A percentile compares a stretch with the other conserved stretches of the same genome.
phyloP scores from a whole-genome alignment of 2,329 filamentous ascomycete genomes.

The Spiromastix sp. region DNA sequence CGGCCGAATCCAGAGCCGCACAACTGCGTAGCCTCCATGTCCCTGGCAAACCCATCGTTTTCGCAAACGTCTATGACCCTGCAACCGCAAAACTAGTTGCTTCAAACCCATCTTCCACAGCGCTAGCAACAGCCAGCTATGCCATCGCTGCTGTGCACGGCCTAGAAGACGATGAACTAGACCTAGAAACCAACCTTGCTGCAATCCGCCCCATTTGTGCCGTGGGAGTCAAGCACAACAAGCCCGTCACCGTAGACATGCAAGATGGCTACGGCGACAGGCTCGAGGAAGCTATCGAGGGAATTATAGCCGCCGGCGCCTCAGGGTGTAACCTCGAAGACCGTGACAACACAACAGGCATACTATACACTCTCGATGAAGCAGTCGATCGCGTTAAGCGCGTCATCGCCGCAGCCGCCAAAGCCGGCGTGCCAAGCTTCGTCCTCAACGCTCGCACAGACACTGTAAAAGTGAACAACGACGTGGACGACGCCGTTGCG shows the following conservation, averaged over 20 bases:
- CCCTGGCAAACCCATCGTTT: slow-evolving; percentile 41
- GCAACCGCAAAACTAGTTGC: slow-evolving; percentile 37
- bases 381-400: slow-evolving; percentile 39
- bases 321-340: slow-evolving; percentile 54
- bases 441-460: slow-evolving; percentile 51
- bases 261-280: slow-evolving; percentile 49
- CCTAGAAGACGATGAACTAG: slow-evolving; percentile 39
- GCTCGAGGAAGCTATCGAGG: slow-evolving; percentile 36
- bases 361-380: slow-evolving; percentile 32
- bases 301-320: slow-evolving; percentile 41
- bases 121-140: slow-evolving; percentile 43
- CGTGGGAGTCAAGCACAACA: slow-evolving; percentile 28
- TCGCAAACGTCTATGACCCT: slow-evolving; percentile 47
- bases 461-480: slow-evolving; percentile 31
- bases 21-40: slow-evolving; percentile 33
- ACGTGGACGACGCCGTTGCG: slow-evolving; percentile 40
- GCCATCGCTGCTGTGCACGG: slow-evolving; percentile 40
- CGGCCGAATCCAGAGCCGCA: slow-evolving; percentile 8
- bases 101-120: slow-evolving; percentile 21
- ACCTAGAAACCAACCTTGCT: slow-evolving; percentile 41
- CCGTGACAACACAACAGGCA: slow-evolving; percentile 26
- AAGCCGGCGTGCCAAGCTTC: slow-evolving; percentile 44
- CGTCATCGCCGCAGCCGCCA: slow-evolving; percentile 16
- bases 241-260: slow-evolving; percentile 48
- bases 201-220: slow-evolving; percentile 37